Base-by-base conservation (phyloP, 1,284 basidiomycete species). In the Trichosporon sp. region DNA sequence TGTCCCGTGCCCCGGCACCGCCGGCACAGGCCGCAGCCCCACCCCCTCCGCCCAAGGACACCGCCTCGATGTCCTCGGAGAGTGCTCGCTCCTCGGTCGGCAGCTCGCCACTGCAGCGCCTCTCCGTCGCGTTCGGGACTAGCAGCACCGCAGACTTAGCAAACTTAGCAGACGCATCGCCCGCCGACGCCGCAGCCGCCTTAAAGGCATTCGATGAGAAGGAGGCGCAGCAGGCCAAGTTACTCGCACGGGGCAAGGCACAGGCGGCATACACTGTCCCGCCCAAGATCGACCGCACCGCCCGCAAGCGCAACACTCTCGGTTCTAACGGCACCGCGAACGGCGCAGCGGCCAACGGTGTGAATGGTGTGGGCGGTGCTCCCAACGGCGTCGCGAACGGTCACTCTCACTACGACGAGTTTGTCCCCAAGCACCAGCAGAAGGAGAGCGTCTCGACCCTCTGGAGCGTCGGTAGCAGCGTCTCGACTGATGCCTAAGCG, bases 141-240 rank as follows among this genome's bases (percentile, higher is more conserved):
- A 29, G 33, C 61, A n/a, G 29, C 58, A 19, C 63, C 44, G 16
- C 31, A 44, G 49, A 54, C 25, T 21, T 54, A 21, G 49, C 49
- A 9, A 54, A 54, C 14, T 54, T 54, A n/a, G 49, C 49, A 8
- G 49, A 54, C 11, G 56, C 40, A 14, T 63, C 34, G 44, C 54
- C 49, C 34, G 49, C 59, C 56, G 64, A 64, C 21, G 58, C 60
- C 5, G 58, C 65, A 0, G 70, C 66, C 11, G 74, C 71, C 0
- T 57, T 79, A 16, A 69, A 65, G 49, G 75, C 66, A 0, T 77
- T 73, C 57, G 75, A 78, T 49, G 62, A 69, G 25, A 60, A 70
- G 5, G 74, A 79, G 64, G 60, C 63, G 11, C 67, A 73, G 56
- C 66, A 71, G 56, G 70, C 68, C 5, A 66, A 69, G 21, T 65